Percentiles rank a stretch among this genome's conserved stretches.
Conservation (phyloP, 1,139 yeast genomes). For the Kodamaea derodonti region DNA sequence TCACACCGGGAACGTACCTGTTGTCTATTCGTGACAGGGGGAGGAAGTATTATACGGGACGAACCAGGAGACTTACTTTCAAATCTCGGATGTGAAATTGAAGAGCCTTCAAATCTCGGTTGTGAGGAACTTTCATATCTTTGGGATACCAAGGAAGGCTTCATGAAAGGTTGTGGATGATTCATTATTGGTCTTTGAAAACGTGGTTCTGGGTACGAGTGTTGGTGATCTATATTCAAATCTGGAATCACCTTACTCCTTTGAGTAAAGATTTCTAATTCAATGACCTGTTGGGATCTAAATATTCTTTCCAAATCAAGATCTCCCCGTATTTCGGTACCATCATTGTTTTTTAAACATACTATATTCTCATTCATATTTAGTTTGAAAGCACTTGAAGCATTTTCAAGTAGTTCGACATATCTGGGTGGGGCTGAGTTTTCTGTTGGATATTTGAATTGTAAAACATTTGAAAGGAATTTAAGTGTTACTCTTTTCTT, state of each 20-base stretch:
- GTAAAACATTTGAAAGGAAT: slow-evolving; percentile 42
- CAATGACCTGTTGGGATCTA: slow-evolving; percentile 24
- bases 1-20: slow-evolving; percentile 6
- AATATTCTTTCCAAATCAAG: slow-evolving; percentile 35
- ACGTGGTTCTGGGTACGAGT: slow-evolving; percentile 6
- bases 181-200: too few relatives aligned
- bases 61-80: neutral
- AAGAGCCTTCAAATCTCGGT: neutral
- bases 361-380: slow-evolving; percentile 10
- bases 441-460: slow-evolving; percentile 56
- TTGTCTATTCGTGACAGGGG: slow-evolving; percentile 22
- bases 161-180: slow-evolving; percentile 1
- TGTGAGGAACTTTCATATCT: neutral
- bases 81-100: neutral
- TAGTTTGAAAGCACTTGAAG: slow-evolving; percentile 58
- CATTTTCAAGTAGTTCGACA: slow-evolving; percentile 65
- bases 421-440: slow-evolving; percentile 68
- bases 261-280: slow-evolving; percentile 35
- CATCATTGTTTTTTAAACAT: slow-evolving; percentile 15
- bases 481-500: slow-evolving; percentile 30
- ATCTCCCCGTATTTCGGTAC: slow-evolving; percentile 27
- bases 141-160: neutral
- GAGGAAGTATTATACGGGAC: slow-evolving; percentile 25
- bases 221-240: slow-evolving; percentile 27
- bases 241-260: slow-evolving; percentile 32